Evolutionary conservation across 2,329 filamentous ascomycete species (phyloP), one percentile per base, ranked within the genome.

Genomic region (Endoconidiophora laricicola): DNA sequence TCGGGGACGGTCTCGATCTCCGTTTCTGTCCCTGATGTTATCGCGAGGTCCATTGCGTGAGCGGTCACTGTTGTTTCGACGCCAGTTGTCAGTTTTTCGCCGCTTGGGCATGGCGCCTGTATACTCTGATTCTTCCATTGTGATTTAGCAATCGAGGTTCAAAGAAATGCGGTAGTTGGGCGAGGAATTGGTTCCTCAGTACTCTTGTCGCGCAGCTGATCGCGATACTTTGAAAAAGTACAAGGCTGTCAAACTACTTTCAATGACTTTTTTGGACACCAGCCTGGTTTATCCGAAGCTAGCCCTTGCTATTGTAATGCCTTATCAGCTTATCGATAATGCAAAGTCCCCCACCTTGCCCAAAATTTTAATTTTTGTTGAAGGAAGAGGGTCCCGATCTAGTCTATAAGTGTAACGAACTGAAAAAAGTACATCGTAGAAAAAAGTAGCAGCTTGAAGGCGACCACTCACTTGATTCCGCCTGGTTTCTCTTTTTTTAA

Each of bases 41-140:
- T 63, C 59, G 37, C 61, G 61, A 33, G 61, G 60, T 33, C 57
- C 58, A 40, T 56, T 55, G 29, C 12, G 9, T 33, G 29, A 33
- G 12, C 29, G 29, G 29, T 33, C 29, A 40, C 16, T 18, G 24
- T 52, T 52, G 37, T 41, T 43, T 24, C 37, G 58, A 37, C 61
- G 60, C 16, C 51, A 54, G n/a, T 59, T 58, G 20, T 67, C 65
- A 9, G 66, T 52, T 18, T 62, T 59, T 39, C 66, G 60, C 46
- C 65, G 59, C 52, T 68, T 68, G 7, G 66, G 63, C 42, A 65
- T 66, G 45, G 61, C 64, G 22, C 61, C 65, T 44, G 61, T 60
- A 40, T 63, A 64, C 44, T 65, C 65, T 38, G 40, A 39, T 22
- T 53, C 51, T 33, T 53, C 47, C 51, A 53, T 53, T 16, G 18